Evolutionary conservation across 441 rosid species (phyloP).

Genomic region (Gossypium lobatum): DNA sequence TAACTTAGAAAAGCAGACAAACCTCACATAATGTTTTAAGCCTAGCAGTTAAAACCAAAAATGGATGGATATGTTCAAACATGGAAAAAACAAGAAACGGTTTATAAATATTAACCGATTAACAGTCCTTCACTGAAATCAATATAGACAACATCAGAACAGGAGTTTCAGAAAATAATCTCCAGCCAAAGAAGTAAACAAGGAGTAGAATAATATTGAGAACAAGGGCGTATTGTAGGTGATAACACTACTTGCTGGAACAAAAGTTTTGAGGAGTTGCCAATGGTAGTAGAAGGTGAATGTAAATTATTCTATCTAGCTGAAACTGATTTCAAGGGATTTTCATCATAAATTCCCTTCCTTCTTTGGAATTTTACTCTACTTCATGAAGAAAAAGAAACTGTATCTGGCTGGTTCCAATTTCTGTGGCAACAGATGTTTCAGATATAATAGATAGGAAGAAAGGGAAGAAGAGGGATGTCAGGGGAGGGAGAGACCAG

Average conservation of each 20-base stretch:
- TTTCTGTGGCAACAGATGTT: not conserved
- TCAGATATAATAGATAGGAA: not conserved
- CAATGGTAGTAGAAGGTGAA: not conserved
- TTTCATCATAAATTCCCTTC: not conserved
- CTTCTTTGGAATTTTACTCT: not conserved
- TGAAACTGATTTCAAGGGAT: not conserved
- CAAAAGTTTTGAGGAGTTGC: not conserved
- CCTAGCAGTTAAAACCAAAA: constrained; percentile 1
- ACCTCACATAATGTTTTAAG: not conserved
- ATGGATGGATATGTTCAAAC: not conserved
- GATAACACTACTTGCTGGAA: constrained; percentile 1
- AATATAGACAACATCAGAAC: not conserved
- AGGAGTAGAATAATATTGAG: not conserved
- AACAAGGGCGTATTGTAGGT: not conserved
- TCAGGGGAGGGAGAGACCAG: not conserved
- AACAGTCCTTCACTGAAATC: not conserved
- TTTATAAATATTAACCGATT: not conserved
- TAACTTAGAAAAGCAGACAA: not conserved
- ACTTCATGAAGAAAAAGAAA: not conserved
- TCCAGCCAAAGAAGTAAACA: not conserved
- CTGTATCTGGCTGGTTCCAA: not conserved
- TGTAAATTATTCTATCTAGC: not conserved
- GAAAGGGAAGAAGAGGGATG: not conserved
- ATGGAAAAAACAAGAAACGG: not conserved
- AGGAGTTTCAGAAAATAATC: not conserved